Evolutionary conservation across 1,284 basidiomycete species (phyloP), one percentile per base, ranked within the genome.

Genomic region (Ganoderma sp.): DNA sequence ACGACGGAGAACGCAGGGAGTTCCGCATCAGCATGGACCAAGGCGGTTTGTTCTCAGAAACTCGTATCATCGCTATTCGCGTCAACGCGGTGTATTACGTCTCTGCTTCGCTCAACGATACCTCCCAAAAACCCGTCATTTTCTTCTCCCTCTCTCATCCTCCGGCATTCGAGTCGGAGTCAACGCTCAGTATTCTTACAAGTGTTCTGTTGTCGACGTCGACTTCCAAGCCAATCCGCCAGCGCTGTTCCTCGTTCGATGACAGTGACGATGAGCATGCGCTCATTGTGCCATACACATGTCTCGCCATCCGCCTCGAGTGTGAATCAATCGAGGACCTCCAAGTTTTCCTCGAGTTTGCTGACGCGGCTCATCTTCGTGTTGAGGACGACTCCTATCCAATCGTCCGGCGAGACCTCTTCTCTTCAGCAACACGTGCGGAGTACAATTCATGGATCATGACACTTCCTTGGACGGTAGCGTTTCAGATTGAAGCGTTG

Each of bases 401-500:
- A 8, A 74, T 82, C 12, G 84, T 81, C 39, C 74, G 73, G 32
- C 79, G 85, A 32, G 72, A 73, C 0, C 77, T 88, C 9, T 89
- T 88, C 71, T 83, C 85, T 2, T 22, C 68, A 2, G 32, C 60
- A 2, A 75, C 78, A 9, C 73, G 86, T 39, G 63, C 74, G 1
- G 63, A 76, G 32, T 79, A 87, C 48, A 64, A 78, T 2, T 19
- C 25, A 0, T 83, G 82, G 79, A 73, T 87, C 37, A 69, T 71
- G n/a, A 64, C 64, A n/a, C 73, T 88, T 9, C 76, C 81, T 19
- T 88, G 85, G 84, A 75, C 69, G 52, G 80, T 89, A 17, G 82
- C 86, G 3, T 89, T 88, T 72, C 88, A 90, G 73, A 76, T 89
- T 25, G 84, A 87, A 70, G 81, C 83, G 0, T 74, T 90, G 3